A percentile compares a stretch with the other conserved stretches of the same genome.
Evolutionary conservation across 2,329 filamentous ascomycete genomes (phyloP).

Genomic region (Pyricularia pennisetigena): DNA sequence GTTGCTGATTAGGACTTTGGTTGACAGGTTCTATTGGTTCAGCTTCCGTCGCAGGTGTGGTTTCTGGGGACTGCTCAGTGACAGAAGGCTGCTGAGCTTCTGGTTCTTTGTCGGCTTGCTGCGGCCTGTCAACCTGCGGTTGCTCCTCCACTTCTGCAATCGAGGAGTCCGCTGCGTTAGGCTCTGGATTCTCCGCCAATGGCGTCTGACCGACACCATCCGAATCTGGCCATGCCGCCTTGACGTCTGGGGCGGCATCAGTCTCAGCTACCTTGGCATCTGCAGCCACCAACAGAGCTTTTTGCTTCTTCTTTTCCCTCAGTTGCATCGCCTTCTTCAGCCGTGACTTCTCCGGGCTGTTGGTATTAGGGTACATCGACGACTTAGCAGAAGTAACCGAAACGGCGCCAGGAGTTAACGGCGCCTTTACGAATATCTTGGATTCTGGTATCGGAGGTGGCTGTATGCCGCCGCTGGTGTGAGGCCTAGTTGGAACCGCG

Average conservation of each 20-base stretch:
- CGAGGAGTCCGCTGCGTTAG: background rate
- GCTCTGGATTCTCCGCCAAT: background rate
- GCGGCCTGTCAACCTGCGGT: background rate
- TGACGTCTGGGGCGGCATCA: background rate
- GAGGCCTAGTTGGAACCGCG: conserved; percentile 13
- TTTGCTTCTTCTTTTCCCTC: conserved; percentile 64
- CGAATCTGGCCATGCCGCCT: background rate
- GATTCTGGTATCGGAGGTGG: conserved; percentile 31
- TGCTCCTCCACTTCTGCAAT: background rate
- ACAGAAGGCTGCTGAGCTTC: background rate
- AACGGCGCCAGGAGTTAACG: conserved; percentile 17
- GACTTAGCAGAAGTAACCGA: background rate
- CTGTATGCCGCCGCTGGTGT: conserved; percentile 21
- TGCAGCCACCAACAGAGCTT: conserved; percentile 7
- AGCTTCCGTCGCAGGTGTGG: background rate
- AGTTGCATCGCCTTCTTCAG: conserved; percentile 92
- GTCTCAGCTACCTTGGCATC: conserved; percentile 10
- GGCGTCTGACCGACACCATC: background rate
- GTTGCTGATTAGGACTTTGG: background rate
- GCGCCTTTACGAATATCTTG: conserved; percentile 30
- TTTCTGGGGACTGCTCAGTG: background rate
- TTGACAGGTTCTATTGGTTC: background rate
- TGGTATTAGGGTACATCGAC: conserved; percentile 22
- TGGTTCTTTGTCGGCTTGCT: background rate
- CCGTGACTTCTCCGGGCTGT: conserved; percentile 82